These are phyloP conservation scores for Mucor mucedo DNA, from an alignment of 371 early-diverging fungal genomes.

Conservation along the genomic window DNA sequence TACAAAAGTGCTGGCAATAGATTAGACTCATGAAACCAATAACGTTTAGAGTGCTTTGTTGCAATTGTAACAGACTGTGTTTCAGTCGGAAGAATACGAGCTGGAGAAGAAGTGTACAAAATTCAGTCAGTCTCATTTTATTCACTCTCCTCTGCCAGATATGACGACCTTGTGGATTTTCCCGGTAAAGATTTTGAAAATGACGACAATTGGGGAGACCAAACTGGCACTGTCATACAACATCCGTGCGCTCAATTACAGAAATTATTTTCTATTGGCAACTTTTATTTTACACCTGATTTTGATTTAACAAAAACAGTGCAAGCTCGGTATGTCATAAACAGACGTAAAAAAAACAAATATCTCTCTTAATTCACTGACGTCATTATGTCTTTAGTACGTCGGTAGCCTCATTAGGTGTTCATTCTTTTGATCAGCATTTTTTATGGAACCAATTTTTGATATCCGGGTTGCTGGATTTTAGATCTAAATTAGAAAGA, in stretches of 20 bases:
- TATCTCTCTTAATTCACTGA: background rate
- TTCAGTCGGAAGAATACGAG: constrained; percentile 63
- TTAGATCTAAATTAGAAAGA: constrained; percentile 71
- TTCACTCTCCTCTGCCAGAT: constrained; percentile 61
- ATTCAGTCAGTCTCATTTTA: constrained; percentile 68
- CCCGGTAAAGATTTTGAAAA: constrained; percentile 28
- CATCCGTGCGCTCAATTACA: constrained; percentile 69
- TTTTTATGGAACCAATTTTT: constrained; percentile 92
- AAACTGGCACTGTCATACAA: constrained; percentile 41
- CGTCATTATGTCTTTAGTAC: constrained; percentile 32
- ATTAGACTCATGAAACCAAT: background rate
- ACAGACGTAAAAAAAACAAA: background rate
- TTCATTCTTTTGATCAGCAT: constrained; percentile 64
- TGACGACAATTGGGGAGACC: constrained; percentile 36
- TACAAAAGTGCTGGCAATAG: background rate
- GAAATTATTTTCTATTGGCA: constrained; percentile 72
- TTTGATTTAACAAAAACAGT: constrained; percentile 77
- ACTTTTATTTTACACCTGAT: constrained; percentile 78
- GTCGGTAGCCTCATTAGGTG: constrained; percentile 48
- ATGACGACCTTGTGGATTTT: constrained; percentile 54
- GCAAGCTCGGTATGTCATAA: constrained; percentile 59
- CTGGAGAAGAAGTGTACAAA: constrained; percentile 64
- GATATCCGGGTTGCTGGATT: constrained; percentile 77
- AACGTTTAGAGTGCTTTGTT: constrained; percentile 67
- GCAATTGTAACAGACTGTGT: constrained; percentile 73